Evolutionary conservation across 805 yeast genomes (phyloP).

Genomic region (Wickerhamiella bombiphila): DNA sequence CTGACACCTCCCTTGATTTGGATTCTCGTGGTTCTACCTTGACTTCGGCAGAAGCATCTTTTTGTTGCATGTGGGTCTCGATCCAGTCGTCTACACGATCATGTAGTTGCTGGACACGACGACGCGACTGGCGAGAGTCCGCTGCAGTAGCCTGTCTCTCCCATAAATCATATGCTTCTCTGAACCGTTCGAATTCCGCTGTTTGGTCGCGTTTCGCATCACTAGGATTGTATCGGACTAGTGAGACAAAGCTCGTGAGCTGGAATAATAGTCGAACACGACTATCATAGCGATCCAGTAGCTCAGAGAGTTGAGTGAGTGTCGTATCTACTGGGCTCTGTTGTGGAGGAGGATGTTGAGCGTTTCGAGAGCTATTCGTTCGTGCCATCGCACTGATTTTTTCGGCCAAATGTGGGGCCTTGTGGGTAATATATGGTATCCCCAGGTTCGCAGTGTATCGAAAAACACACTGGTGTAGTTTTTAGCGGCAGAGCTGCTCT

Average conservation of each 20-base stretch:
- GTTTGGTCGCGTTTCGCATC: constrained; percentile 24
- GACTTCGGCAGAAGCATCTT: neutral
- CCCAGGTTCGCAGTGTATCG: neutral
- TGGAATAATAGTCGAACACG: constrained; percentile 27
- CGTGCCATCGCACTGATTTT: constrained; percentile 1
- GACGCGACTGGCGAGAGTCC: constrained; percentile 14
- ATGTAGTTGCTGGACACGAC: constrained; percentile 8
- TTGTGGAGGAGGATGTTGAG: neutral
- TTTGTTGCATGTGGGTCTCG: too few relatives aligned
- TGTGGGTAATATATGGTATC: neutral
- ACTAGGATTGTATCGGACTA: constrained; percentile 26
- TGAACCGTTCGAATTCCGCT: constrained; percentile 22
- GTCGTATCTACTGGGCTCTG: neutral
- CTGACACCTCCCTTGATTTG: neutral
- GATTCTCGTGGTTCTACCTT: neutral
- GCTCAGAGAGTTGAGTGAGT: constrained; percentile 8
- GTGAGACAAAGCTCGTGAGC: constrained; percentile 26
- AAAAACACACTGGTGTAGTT: neutral
- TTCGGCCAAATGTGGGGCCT: neutral
- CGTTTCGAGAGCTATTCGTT: neutral
- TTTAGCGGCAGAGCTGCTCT: too few relatives aligned
- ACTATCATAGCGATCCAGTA: constrained; percentile 23
- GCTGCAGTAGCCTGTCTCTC: constrained; percentile 8
- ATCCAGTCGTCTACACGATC: constrained; percentile 5
- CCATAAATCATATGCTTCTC: constrained; percentile 27